phyloP scores from a whole-genome alignment of 2,329 filamentous ascomycete genomes.

The Plectosphaerella sp. region DNA sequence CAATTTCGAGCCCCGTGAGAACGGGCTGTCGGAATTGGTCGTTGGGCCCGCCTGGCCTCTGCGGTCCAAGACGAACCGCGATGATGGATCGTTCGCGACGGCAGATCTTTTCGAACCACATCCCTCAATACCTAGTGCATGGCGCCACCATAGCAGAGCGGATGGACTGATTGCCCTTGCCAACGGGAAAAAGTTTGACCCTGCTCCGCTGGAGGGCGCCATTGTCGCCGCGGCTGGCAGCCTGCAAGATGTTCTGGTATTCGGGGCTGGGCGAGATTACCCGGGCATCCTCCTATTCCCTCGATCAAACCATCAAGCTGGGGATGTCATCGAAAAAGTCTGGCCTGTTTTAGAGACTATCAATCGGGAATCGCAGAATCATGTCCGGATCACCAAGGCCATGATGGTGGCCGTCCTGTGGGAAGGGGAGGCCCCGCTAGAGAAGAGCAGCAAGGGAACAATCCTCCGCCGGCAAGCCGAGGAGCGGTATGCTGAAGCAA shows the following conservation, averaged over 20 bases:
- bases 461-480: conserved; percentile 48
- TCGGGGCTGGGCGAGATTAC: conserved; percentile 50
- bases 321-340: conserved; percentile 32
- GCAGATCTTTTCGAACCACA: conserved; percentile 58
- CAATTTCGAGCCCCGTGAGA: conserved; percentile 39
- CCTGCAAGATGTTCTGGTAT: conserved; percentile 54
- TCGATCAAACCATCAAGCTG: conserved; percentile 16
- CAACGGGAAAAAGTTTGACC: conserved; percentile 67
- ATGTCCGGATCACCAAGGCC: conserved; percentile 44
- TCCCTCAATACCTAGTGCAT: conserved; percentile 42
- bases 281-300: conserved; percentile 53
- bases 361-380: conserved; percentile 61
- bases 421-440: conserved; percentile 25
- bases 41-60: conserved; percentile 53
- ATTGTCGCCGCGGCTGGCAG: conserved; percentile 36
- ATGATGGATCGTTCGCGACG: conserved; percentile 57
- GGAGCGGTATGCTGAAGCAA: conserved; percentile 38
- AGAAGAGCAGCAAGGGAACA: conserved; percentile 62
- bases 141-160: conserved; percentile 56
- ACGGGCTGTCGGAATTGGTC: conserved; percentile 47
- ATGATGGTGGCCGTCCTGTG: conserved; percentile 45
- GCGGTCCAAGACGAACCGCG: conserved; percentile 50
- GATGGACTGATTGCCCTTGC: conserved; percentile 58
- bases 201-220: conserved; percentile 52
- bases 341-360: conserved; percentile 36